These are phyloP conservation scores for Erythrophleum ivorense DNA, from an alignment of 331 rosid species.

Conservation along the genomic window DNA sequence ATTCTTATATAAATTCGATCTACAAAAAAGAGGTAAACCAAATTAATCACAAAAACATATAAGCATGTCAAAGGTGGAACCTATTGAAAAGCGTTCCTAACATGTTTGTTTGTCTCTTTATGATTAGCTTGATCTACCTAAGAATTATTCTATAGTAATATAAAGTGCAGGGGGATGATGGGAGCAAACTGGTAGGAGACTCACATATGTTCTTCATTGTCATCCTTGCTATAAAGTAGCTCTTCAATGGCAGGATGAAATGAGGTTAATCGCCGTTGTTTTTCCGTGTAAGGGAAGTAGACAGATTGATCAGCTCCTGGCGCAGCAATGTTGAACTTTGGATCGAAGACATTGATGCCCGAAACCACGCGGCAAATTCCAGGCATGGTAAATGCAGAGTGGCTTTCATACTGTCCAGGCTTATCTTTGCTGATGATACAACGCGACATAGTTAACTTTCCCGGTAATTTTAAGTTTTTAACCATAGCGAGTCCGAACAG, in stretches of 20 bases:
- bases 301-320: constrained; percentile 97
- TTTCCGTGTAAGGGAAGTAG: constrained; percentile 73
- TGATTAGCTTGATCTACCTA: neutral
- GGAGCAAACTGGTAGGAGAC: constrained; percentile 19
- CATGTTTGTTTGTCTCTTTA: neutral
- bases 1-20: neutral
- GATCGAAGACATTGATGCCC: constrained; percentile 87
- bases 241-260: constrained; percentile 73
- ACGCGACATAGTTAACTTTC: constrained; percentile 28
- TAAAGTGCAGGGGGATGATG: neutral
- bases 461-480: neutral
- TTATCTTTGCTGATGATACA: constrained; percentile 62
- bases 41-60: neutral
- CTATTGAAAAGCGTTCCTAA: neutral
- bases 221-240: constrained; percentile 63
- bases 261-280: constrained; percentile 48
- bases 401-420: constrained; percentile 94
- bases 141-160: neutral
- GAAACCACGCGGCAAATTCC: constrained; percentile 82
- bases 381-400: constrained; percentile 89
- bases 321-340: constrained; percentile 97
- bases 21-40: neutral
- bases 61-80: neutral
- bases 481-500: neutral
- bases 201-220: constrained; percentile 83